phyloP scores from a whole-genome alignment of 2,329 filamentous ascomycete species.

The Huntiella moniliformis region DNA sequence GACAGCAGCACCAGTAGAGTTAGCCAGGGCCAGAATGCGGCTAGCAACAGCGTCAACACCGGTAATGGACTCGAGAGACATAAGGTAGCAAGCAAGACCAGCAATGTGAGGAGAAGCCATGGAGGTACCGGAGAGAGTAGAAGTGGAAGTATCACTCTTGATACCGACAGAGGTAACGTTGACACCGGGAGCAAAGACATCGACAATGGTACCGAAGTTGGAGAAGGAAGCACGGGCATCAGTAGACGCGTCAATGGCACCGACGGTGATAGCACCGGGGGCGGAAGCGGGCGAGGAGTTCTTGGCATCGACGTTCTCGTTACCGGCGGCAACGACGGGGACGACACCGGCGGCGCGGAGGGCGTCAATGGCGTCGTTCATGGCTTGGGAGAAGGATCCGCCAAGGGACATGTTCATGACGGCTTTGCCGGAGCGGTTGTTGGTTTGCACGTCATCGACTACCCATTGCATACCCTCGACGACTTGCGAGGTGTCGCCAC shows the following conservation, averaged over 20 bases:
- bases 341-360: constrained; percentile 32
- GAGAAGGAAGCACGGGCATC: constrained; percentile 34
- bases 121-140: constrained; percentile 33
- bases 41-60: constrained; percentile 25
- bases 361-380: constrained; percentile 36
- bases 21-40: constrained; percentile 34
- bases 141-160: constrained; percentile 25
- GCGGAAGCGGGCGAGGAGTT: constrained; percentile 36
- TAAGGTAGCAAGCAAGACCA: constrained; percentile 49
- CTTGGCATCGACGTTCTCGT: constrained; percentile 33
- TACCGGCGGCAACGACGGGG: constrained; percentile 41
- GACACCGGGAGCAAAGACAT: constrained; percentile 38
- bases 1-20: constrained; percentile 26
- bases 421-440: constrained; percentile 29
- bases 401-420: constrained; percentile 48
- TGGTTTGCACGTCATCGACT: constrained; percentile 25
- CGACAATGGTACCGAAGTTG: constrained; percentile 36
- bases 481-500: constrained; percentile 23
- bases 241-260: constrained; percentile 33
- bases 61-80: constrained; percentile 33
- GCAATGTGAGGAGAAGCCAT: constrained; percentile 52
- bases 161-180: constrained; percentile 34
- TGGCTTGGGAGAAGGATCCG: constrained; percentile 26
- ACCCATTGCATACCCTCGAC: constrained; percentile 42
- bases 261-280: constrained; percentile 38